Evolutionary conservation across 2,329 filamentous ascomycete species (phyloP), one percentile per base, ranked within the genome.

Genomic region (Dothideomycetes sp.): DNA sequence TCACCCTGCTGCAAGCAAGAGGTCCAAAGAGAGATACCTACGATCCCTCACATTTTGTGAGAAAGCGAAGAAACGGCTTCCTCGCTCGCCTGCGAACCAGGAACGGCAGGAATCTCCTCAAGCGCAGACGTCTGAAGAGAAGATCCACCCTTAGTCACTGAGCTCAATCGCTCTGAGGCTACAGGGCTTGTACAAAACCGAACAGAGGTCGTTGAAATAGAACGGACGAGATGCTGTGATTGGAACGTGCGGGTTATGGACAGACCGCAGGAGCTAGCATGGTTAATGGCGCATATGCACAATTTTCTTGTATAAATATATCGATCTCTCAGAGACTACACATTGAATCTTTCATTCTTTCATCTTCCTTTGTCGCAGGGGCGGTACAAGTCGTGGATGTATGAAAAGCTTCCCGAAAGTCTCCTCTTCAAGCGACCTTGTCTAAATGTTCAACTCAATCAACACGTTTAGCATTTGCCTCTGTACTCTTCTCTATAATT

Each of bases 61-160:
- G 77, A 55, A 80, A 80, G 62, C 64, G 76, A 47, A 65, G 76
- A 51, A 72, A 76, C 59, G 76, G 76, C 2, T 80, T 77, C 52
- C 53, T 80, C 45, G 61, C 68, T 8, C 58, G 76, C 50, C 48
- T 76, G 46, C 63, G 64, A 52, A 66, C 65, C 16, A 65, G 68
- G 52, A 71, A 66, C 37, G 76, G 76, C 17, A 60, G 70, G 52
- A 67, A 67, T 56, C 62, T 70, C 34, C 49, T 80, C 48, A 67
- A 65, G 58, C 64, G 74, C 53, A 64, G 76, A 55, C 61, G 64
- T 51, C 54, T 65, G 42, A 78, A 73, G 64, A 69, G 70, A 17
- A 64, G 73, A 56, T 67, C 58, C 48, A 61, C 56, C 35, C 53
- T 74, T 58, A 73, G 68, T 54, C 73, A 73, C 65, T 75, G 60